Evolutionary conservation across 306 rosid species (phyloP).

Genomic region (Cyclanthera cordifolia): DNA sequence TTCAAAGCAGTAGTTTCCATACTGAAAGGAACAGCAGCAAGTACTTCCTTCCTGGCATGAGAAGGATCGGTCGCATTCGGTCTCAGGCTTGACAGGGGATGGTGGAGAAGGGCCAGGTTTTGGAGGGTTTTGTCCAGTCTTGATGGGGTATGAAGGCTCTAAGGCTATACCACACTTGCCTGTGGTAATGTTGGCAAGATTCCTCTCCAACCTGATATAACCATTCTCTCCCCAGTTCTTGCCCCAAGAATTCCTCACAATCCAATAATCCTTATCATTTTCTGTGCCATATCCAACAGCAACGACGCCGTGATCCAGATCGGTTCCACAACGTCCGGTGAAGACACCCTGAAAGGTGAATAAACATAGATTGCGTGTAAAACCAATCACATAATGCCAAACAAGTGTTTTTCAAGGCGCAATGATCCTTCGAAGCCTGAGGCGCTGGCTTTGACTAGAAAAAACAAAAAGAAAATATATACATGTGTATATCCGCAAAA

Average conservation of each 20-base stretch:
- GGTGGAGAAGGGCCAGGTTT: constrained; percentile 68
- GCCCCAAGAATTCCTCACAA: constrained; percentile 90
- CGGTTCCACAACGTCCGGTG: constrained; percentile 69
- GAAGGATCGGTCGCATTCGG: constrained; percentile 48
- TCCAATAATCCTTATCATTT: constrained; percentile 54
- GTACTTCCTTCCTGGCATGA: constrained; percentile 56
- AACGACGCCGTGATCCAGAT: constrained; percentile 69
- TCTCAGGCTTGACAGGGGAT: constrained; percentile 38
- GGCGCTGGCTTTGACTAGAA: too few species aligned
- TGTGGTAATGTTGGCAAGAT: constrained; percentile 15
- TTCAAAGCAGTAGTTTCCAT: constrained; percentile 46
- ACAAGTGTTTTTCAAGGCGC: too few species aligned
- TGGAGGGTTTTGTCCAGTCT: constrained; percentile 71
- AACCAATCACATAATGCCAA: neutral
- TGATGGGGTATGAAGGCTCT: constrained; percentile 65
- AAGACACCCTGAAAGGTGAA: constrained; percentile 52
- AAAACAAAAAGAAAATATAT: too few species aligned
- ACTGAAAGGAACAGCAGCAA: constrained; percentile 63
- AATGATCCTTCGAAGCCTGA: too few species aligned
- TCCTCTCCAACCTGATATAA: constrained; percentile 59
- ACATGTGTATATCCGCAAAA: too few species aligned
- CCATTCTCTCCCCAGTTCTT: constrained; percentile 71
- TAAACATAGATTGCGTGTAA: neutral
- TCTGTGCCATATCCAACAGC: constrained; percentile 74
- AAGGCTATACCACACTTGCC: constrained; percentile 89